Percentiles rank a stretch among this genome's conserved stretches.
These are phyloP conservation scores for Tricholoma sp. DNA, from an alignment of 768 basidiomycete species.

Conservation along the genomic window DNA sequence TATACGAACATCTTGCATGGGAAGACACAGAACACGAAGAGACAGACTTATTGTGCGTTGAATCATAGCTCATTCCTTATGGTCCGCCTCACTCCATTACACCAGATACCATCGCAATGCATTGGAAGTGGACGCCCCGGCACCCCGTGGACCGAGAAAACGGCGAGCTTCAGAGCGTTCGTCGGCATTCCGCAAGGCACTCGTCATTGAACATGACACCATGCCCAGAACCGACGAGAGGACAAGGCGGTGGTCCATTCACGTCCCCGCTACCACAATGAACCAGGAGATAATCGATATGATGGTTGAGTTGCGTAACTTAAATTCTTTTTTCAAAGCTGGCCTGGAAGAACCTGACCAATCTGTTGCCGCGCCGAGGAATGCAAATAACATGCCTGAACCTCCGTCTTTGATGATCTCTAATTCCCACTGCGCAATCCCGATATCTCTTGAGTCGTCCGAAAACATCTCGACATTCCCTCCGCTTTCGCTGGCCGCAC, in stretches of 20 bases:
- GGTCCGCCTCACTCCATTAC: too few relatives aligned
- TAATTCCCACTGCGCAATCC: constrained; percentile 35
- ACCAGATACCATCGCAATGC: neutral
- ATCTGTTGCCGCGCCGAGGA: constrained; percentile 7
- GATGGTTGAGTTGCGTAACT: constrained; percentile 33
- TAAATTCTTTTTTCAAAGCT: constrained; percentile 36
- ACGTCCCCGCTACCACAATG: constrained; percentile 28
- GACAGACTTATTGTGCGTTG: neutral
- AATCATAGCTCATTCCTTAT: neutral
- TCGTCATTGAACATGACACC: constrained; percentile 32
- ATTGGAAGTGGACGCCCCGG: neutral
- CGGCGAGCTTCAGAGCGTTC: constrained; percentile 8
- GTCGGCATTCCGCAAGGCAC: constrained; percentile 21
- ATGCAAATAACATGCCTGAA: constrained; percentile 17
- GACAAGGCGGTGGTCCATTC: constrained; percentile 27
- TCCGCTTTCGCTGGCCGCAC: constrained; percentile 27
- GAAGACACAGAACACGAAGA: neutral
- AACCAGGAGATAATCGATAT: constrained; percentile 35
- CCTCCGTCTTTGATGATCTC: constrained; percentile 38
- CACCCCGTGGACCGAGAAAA: neutral
- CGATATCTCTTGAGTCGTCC: constrained; percentile 31
- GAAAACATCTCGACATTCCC: constrained; percentile 16
- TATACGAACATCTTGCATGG: neutral
- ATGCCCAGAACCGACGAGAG: constrained; percentile 23
- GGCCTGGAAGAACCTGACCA: constrained; percentile 17